Base-by-base conservation (phyloP, 2,329 filamentous ascomycete genomes). In the Teratosphaeria viscida region DNA sequence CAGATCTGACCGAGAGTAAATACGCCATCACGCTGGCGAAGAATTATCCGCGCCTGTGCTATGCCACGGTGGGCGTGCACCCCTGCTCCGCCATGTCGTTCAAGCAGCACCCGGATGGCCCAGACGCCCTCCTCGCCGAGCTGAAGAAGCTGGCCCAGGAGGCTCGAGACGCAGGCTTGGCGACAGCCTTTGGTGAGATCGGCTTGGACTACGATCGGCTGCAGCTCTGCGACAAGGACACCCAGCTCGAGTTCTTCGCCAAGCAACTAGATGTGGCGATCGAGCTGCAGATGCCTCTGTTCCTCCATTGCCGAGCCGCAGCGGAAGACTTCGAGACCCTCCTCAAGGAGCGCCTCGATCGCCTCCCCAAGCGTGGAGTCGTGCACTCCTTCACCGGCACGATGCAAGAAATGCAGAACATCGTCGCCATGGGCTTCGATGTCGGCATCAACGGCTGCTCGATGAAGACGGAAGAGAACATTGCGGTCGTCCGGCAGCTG, bases 381-480 rank as follows among this genome's bases (percentile, higher is more conserved):
- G 94, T 99, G 58, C 94, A 99, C 76, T 92, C 88, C 70, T 99
- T 99, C 69, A 99, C 94, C 0, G 94, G 94, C 2, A 90, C 90
- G 0, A 74, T 85, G 14, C 89, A 88, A 59, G 94, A 96, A 75
- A 92, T 96, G 87, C 77, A 81, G 59, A 84, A 89, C 64, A 77
- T 97, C 59, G 85, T 95, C 67, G 85, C 84, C 1, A 73, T 95
- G 54, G 92, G 92, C 0, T 82, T 96, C 58, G 87, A 96, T 74
- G 86, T 99, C 62, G 92, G 94, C n/a, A 84, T 96, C 62, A 99
- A 99, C 71, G 94, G 94, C 4, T 99, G 94, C 74, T 95, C 89
- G 68, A 83, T 99, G 79, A 99, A 97, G 80, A 97, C 90, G 5
- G 86, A 82, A 11, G 90, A 96, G 71, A 99, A 97, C 68, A 83